phyloP scores from a whole-genome alignment of 2,329 filamentous ascomycete genomes.

The Aureobasidium sp. region DNA sequence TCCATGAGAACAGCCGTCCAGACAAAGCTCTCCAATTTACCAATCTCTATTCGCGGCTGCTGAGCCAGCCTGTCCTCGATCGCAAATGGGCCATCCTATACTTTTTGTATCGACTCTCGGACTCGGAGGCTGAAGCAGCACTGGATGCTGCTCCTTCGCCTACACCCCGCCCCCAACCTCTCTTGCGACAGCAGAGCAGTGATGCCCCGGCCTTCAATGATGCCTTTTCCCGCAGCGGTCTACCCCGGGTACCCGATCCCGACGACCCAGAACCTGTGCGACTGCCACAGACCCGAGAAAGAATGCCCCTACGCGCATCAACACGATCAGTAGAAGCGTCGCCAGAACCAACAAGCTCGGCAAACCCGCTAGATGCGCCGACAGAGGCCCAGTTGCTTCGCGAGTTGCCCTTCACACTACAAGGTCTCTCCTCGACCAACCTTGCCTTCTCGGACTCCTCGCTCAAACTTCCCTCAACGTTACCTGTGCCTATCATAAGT shows the following conservation, averaged over 20 bases:
- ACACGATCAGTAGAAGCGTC: conserved; percentile 5
- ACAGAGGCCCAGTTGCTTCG: conserved; percentile 41
- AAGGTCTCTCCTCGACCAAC: conserved; percentile 82
- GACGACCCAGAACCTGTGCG: conserved; percentile 21
- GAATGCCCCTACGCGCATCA: conserved; percentile 7
- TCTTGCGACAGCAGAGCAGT: conserved; percentile 1
- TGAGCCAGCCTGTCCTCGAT: conserved; percentile 84
- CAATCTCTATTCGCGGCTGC: conserved; percentile 79
- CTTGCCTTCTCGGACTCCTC: conserved; percentile 64
- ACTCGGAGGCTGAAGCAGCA: conserved; percentile 28
- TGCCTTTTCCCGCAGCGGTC: conserved; percentile 39
- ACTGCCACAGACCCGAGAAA: conserved; percentile 16
- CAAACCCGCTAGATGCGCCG: conserved; percentile 8
- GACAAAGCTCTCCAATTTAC: conserved; percentile 75
- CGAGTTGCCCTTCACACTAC: conserved; percentile 85
- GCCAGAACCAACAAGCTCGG: not conserved
- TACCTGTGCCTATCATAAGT: conserved; percentile 78
- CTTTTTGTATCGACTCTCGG: conserved; percentile 75
- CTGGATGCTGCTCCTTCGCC: not conserved
- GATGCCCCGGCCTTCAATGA: conserved; percentile 34
- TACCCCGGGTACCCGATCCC: conserved; percentile 30
- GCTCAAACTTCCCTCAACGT: conserved; percentile 65
- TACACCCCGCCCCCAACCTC: not conserved
- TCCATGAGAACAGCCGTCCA: conserved; percentile 65
- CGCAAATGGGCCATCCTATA: conserved; percentile 97